Conservation (phyloP, 176 grass and related monocot genomes). For the Pontederia crassipes region DNA sequence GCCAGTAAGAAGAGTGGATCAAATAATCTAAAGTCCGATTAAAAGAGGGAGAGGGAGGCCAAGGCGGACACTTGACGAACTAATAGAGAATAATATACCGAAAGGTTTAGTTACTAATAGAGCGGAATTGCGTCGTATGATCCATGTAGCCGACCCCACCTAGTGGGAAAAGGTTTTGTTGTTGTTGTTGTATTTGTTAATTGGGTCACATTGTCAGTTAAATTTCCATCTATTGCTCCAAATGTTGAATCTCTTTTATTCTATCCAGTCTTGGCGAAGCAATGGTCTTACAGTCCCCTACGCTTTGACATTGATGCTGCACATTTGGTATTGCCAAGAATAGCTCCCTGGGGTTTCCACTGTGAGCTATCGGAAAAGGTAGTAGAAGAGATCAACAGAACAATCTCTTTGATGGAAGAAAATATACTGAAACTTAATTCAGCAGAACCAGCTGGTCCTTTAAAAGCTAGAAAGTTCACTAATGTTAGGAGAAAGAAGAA, state of each 20-base stretch:
- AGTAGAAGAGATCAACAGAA: constrained; percentile 53
- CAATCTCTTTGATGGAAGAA: constrained; percentile 59
- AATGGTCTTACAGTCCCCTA: constrained; percentile 18
- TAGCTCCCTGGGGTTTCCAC: constrained; percentile 54
- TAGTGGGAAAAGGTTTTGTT: no score
- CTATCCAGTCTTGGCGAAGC: constrained; percentile 16
- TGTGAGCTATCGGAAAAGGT: constrained; percentile 82
- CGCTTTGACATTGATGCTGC: constrained; percentile 39
- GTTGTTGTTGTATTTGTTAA: neutral
- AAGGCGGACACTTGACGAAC: no score
- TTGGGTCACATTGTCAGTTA: neutral
- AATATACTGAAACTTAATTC: constrained; percentile 30
- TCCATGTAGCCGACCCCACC: no score
- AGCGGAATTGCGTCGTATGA: no score
- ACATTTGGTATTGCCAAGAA: constrained; percentile 44
- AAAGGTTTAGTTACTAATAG: no score
- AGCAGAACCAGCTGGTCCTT: constrained; percentile 25
- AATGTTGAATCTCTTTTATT: neutral
- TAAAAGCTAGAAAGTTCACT: constrained; percentile 29
- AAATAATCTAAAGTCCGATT: no score
- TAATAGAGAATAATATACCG: no score
- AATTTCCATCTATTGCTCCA: neutral
- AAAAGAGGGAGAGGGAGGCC: no score
- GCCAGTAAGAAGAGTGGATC: no score
- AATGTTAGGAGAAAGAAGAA: constrained; percentile 48